These are phyloP conservation scores for Pythium scleroteichum DNA, from an alignment of 352 stramenopile genomes.

Conservation along the genomic window DNA sequence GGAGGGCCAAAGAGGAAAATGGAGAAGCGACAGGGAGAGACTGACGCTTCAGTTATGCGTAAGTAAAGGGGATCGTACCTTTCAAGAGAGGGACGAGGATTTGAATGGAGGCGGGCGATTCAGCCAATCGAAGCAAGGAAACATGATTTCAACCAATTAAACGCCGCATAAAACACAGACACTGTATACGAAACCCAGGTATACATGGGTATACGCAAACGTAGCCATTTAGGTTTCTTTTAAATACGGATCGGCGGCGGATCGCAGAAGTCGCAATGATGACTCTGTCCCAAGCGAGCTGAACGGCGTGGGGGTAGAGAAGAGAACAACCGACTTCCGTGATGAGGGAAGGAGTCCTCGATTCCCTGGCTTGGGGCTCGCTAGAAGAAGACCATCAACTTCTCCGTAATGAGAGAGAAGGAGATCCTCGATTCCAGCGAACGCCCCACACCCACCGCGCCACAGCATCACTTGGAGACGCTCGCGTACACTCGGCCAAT, in stretches of 20 bases:
- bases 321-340: constrained; percentile 31
- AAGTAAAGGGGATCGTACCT: constrained; percentile 12
- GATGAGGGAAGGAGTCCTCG: constrained; percentile 37
- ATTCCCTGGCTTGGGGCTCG: constrained; percentile 3
- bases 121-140: constrained; percentile 6
- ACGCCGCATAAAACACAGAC: neutral
- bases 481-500: neutral
- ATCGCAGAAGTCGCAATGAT: neutral
- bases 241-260: constrained; percentile 21
- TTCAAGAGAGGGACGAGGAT: constrained; percentile 12
- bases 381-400: constrained; percentile 27
- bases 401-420: constrained; percentile 39
- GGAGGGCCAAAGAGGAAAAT: constrained; percentile 2
- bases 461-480: no score
- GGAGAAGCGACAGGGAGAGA: neutral
- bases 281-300: neutral
- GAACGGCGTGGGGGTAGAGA: neutral
- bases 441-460: neutral
- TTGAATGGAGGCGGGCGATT: constrained; percentile 19
- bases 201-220: constrained; percentile 19
- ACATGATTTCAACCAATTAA: constrained; percentile 9
- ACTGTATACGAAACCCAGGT: neutral
- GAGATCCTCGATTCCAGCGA: constrained; percentile 23
- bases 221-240: constrained; percentile 21
- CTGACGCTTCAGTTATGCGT: constrained; percentile 21